A percentile compares a stretch with the other conserved stretches of the same genome.
phyloP scores from a whole-genome alignment of 2,329 filamentous ascomycete species.

The Fusarium poae region DNA sequence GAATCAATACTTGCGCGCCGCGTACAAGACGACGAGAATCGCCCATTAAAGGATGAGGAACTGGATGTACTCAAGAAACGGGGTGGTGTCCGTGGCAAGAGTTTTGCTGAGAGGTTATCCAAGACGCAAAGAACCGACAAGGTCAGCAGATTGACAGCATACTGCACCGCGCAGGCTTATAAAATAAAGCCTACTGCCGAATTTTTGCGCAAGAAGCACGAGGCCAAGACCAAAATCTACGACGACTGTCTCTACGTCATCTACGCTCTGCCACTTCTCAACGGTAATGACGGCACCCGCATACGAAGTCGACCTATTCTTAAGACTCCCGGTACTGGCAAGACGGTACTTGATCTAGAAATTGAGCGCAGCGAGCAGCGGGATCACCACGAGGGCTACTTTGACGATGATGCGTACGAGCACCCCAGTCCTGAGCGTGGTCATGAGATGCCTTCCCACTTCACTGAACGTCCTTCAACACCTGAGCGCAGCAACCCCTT shows the following conservation, averaged over 20 bases:
- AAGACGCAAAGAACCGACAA: constrained; percentile 90
- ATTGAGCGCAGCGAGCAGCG: constrained; percentile 93
- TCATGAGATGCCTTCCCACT: constrained; percentile 50
- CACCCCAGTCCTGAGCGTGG: constrained; percentile 52
- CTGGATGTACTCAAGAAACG: constrained; percentile 72
- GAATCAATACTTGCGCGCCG: constrained; percentile 54
- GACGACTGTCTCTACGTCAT: constrained; percentile 97
- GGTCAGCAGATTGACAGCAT: constrained; percentile 90
- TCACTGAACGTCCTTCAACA: constrained; percentile 49
- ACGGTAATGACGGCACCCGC: constrained; percentile 87
- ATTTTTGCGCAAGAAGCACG: constrained; percentile 88
- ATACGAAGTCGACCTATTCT: constrained; percentile 90
- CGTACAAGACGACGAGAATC: constrained; percentile 69
- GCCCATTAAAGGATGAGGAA: constrained; percentile 76
- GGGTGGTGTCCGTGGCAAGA: constrained; percentile 79
- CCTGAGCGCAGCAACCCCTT: constrained; percentile 50
- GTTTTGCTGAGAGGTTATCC: constrained; percentile 91
- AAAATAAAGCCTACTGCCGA: constrained; percentile 89
- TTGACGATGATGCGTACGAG: constrained; percentile 76
- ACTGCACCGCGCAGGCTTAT: constrained; percentile 94
- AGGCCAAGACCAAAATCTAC: constrained; percentile 94
- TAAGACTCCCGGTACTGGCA: constrained; percentile 89
- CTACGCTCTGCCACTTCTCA: constrained; percentile 90
- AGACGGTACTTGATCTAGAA: constrained; percentile 92
- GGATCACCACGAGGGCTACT: constrained; percentile 92